Evolutionary conservation across 2,329 filamentous ascomycete genomes (phyloP).

Genomic region (Pyrenophora seminiperda): DNA sequence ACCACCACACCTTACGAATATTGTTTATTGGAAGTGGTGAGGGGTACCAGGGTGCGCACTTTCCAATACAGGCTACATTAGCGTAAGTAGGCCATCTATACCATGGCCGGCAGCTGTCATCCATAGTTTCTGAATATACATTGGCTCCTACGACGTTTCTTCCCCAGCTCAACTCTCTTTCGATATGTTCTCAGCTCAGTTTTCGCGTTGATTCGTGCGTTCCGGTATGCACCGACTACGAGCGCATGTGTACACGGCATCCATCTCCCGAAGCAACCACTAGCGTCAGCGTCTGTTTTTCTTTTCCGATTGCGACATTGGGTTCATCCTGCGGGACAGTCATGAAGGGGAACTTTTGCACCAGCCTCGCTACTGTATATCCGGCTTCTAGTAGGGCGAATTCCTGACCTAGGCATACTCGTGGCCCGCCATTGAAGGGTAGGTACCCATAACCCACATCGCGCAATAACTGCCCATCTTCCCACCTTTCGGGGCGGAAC

Average conservation of each 20-base stretch:
- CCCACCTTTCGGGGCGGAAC: constrained; percentile 44
- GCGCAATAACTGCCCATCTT: constrained; percentile 27
- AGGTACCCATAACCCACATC: constrained; percentile 33
- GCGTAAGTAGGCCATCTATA: too few species aligned
- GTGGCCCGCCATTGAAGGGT: constrained; percentile 39
- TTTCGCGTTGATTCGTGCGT: too few species aligned
- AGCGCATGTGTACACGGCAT: constrained; percentile 8
- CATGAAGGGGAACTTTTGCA: constrained; percentile 28
- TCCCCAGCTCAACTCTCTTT: too few species aligned
- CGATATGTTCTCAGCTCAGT: too few species aligned
- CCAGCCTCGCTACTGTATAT: constrained; percentile 31
- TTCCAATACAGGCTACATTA: too few species aligned
- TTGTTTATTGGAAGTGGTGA: too few species aligned
- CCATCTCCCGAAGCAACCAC: constrained; percentile 22
- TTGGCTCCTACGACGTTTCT: too few species aligned
- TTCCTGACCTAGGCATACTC: constrained; percentile 39
- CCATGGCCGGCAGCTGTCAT: too few species aligned
- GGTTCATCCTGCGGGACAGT: constrained; percentile 7
- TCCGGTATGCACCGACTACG: too few species aligned
- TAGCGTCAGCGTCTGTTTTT: constrained; percentile 21
- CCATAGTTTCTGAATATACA: too few species aligned
- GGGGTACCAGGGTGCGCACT: too few species aligned
- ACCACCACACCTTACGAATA: too few species aligned
- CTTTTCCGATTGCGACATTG: constrained; percentile 3
- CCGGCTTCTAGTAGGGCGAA: constrained; percentile 37